Evolutionary conservation across 192 early-diverging fungal genomes (phyloP), one percentile per base, ranked within the genome.

Genomic region (Backusella tarrabulga): DNA sequence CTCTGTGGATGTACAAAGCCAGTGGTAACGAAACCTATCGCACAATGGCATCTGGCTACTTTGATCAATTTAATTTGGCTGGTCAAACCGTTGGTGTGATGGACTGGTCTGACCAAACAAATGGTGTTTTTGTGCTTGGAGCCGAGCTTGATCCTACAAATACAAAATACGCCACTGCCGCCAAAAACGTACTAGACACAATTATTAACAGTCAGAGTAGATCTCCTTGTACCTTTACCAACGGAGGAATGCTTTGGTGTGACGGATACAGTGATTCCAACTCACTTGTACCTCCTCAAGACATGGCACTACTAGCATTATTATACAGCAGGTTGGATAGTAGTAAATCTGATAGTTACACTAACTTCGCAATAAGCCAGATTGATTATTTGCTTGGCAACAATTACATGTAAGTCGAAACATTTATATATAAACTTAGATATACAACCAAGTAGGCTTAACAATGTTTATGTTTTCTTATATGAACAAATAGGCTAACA

Each of bases 321-420:
- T 71, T 83, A 12, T 81, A 84, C 71, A 76, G 72, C 17, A 35
- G 29, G 5, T 2, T 74, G 3, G 79, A 83, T 63, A 34, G 52
- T 5, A 29, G 67, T 34, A 77, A 79, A 23, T 23, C 44, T 26
- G 15, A 42, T 14, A 21, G 44, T 44, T 83, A 79, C 36, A 68
- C 50, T 46, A 60, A 36, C 6, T 83, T 83, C 71, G 84, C 87
- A 12, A 8, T 75, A 0, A 60, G 38, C 4, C 89, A 90, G 75
- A 83, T 88, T 36, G 67, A 89, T 46, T 90, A 90, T 36, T 34
- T 87, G n/a, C 68, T 90, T 34, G 89, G 89, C 19, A 75, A 87
- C 29, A 90, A 90, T 56, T 87, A 85, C 0, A 76, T 78, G 79
- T 80, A 68, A 72, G 79, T 19, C 56, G 34, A 85, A 85, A 12